Percentiles rank a stretch among this genome's conserved stretches.
phyloP scores from a whole-genome alignment of 2,329 filamentous ascomycete genomes.

The Verticillium tricorpus region DNA sequence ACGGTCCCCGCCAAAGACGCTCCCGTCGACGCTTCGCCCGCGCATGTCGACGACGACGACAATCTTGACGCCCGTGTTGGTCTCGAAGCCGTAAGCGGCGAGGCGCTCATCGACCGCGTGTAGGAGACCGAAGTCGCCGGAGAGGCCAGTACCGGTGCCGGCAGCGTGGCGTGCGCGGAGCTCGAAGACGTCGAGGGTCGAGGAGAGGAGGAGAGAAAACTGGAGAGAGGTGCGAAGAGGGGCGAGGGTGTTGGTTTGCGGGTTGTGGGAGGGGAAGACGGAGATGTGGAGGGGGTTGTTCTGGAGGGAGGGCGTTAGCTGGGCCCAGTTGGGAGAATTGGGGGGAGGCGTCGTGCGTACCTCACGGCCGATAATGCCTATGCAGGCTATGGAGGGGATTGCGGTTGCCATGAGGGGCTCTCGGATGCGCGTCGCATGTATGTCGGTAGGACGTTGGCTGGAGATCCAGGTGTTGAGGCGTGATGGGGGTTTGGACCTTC shows the following conservation, averaged over 20 bases:
- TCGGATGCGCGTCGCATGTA: not conserved
- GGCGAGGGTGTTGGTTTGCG: slow-evolving; percentile 43
- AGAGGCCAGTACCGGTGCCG: slow-evolving; percentile 39
- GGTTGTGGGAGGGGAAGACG: slow-evolving; percentile 73
- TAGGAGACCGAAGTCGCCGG: slow-evolving; percentile 85
- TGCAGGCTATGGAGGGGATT: slow-evolving; percentile 81
- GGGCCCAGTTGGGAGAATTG: slow-evolving; percentile 1
- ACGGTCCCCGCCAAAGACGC: slow-evolving; percentile 6
- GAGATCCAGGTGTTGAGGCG: not conserved
- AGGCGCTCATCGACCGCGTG: slow-evolving; percentile 92
- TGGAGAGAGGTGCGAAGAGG: slow-evolving; percentile 72
- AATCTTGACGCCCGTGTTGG: slow-evolving; percentile 90
- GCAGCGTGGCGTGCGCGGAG: slow-evolving; percentile 71
- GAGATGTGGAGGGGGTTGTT: slow-evolving; percentile 95
- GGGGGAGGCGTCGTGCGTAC: slow-evolving; percentile 41
- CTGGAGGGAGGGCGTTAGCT: slow-evolving; percentile 39
- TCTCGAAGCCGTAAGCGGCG: slow-evolving; percentile 92
- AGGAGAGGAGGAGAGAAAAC: slow-evolving; percentile 86
- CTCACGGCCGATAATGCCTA: slow-evolving; percentile 90
- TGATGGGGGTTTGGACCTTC: not conserved
- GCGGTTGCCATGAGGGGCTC: slow-evolving; percentile 49
- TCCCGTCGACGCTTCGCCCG: slow-evolving; percentile 51
- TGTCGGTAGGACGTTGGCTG: not conserved
- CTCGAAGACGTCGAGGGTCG: slow-evolving; percentile 90
- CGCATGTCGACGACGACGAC: slow-evolving; percentile 89